Percentiles rank a stretch among this genome's conserved stretches.
These are phyloP conservation scores for Centaurea solstitialis DNA, from an alignment of 129 eudicot species.

Conservation along the genomic window DNA sequence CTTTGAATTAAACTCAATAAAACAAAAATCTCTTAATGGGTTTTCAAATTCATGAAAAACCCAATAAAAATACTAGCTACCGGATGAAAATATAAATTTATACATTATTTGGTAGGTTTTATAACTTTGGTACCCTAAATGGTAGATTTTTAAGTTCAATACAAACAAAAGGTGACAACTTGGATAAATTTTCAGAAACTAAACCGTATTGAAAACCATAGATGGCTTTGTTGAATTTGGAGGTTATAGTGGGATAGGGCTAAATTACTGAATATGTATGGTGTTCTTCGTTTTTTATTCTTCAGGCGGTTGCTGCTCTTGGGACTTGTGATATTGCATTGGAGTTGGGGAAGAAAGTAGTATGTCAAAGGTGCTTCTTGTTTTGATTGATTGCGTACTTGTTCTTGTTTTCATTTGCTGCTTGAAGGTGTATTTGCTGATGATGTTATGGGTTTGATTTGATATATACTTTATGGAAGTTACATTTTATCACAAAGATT, in stretches of 20 bases:
- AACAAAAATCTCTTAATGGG: no score
- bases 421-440: not conserved
- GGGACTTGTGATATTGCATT: constrained; percentile 83
- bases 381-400: not conserved
- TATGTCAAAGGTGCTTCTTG: constrained; percentile 67
- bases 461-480: not conserved
- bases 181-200: no score
- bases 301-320: constrained; percentile 86
- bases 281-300: constrained; percentile 13
- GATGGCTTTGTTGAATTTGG: constrained; percentile 8
- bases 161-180: no score
- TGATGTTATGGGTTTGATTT: constrained; percentile 12
- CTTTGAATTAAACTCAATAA: no score
- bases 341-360: constrained; percentile 77
- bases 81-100: no score
- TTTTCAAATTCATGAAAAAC: no score
- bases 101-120: no score
- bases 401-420: not conserved
- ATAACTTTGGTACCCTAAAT: no score
- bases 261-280: not conserved
- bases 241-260: not conserved
- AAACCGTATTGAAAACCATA: not conserved
- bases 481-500: not conserved
- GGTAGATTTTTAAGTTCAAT: no score
- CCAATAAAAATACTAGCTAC: no score